A percentile compares a stretch with the other conserved stretches of the same genome.
Evolutionary conservation across 2,329 filamentous ascomycete species (phyloP).

Genomic region (Epichloe gansuensis): DNA sequence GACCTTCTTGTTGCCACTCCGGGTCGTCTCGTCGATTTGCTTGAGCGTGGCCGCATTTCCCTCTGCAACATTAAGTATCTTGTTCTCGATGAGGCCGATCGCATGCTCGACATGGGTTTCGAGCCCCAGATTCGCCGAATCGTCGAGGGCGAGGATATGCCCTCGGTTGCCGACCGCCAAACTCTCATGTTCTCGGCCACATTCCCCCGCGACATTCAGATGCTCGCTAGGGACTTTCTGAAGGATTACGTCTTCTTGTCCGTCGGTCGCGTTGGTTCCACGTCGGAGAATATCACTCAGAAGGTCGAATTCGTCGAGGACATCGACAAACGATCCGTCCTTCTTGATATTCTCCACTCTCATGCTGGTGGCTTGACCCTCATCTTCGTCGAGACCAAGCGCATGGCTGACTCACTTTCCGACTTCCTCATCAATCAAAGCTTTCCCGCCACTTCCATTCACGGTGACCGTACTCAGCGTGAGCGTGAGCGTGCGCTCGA

Average conservation of each 20-base stretch:
- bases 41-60: constrained; percentile 96
- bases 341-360: constrained; percentile 94
- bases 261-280: constrained; percentile 95
- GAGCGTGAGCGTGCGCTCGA: constrained; percentile 97
- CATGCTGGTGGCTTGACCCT: constrained; percentile 81
- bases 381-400: constrained; percentile 99
- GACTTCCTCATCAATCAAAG: constrained; percentile 98
- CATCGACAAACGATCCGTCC: constrained; percentile 90
- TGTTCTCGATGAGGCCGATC: constrained; percentile 96
- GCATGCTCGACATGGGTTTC: constrained; percentile 99
- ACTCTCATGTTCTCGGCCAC: constrained; percentile 99
- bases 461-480: constrained; percentile 95
- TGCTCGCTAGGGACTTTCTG: constrained; percentile 96
- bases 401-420: constrained; percentile 94
- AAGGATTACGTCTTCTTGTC: constrained; percentile 99
- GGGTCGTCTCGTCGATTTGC: constrained; percentile 92
- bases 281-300: constrained; percentile 99
- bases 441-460: constrained; percentile 96
- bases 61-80: constrained; percentile 98
- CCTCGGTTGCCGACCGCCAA: constrained; percentile 67
- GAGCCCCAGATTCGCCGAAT: constrained; percentile 98
- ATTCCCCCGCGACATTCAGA: constrained; percentile 97
- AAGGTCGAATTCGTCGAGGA: constrained; percentile 98
- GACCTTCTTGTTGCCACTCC: constrained; percentile 95
- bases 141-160: constrained; percentile 98